Percentiles rank a stretch among this genome's conserved stretches.
These are phyloP conservation scores for Fistulinella cinereoalba DNA, from an alignment of 1,284 basidiomycete species.

Conservation along the genomic window DNA sequence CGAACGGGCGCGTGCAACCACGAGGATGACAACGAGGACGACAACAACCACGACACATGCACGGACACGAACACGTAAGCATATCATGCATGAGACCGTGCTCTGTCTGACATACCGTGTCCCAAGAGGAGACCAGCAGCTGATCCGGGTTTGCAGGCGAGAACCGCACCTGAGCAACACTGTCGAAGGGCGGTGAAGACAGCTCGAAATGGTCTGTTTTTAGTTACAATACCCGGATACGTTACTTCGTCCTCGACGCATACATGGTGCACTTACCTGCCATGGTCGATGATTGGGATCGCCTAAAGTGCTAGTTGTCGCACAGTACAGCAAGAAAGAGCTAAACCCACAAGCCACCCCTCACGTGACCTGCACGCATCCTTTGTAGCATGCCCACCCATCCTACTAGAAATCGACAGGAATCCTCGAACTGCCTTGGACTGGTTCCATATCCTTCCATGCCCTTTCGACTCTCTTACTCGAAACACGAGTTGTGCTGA, in stretches of 20 bases:
- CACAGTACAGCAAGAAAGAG: no score
- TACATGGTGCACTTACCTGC: conserved; percentile 15
- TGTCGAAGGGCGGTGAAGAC: conserved; percentile 80
- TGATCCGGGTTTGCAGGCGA: conserved; percentile 77
- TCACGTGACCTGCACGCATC: background rate
- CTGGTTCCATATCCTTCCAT: no score
- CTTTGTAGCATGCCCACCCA: no score
- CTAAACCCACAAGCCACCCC: no score
- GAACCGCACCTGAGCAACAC: conserved; percentile 76
- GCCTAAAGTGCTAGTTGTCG: no score
- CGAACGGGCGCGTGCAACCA: no score
- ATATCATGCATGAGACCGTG: no score
- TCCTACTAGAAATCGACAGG: no score
- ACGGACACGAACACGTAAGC: background rate
- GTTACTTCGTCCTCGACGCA: background rate
- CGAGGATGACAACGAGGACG: background rate
- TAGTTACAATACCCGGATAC: conserved; percentile 4
- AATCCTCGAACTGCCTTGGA: no score
- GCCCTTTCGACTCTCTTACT: no score
- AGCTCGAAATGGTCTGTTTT: conserved; percentile 46
- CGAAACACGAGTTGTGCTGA: no score
- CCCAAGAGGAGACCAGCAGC: conserved; percentile 84
- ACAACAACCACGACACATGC: background rate
- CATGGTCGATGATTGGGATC: no score
- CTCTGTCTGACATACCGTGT: conserved; percentile 66